Base-by-base conservation (phyloP, 768 basidiomycete species). In the Collybia sp. region DNA sequence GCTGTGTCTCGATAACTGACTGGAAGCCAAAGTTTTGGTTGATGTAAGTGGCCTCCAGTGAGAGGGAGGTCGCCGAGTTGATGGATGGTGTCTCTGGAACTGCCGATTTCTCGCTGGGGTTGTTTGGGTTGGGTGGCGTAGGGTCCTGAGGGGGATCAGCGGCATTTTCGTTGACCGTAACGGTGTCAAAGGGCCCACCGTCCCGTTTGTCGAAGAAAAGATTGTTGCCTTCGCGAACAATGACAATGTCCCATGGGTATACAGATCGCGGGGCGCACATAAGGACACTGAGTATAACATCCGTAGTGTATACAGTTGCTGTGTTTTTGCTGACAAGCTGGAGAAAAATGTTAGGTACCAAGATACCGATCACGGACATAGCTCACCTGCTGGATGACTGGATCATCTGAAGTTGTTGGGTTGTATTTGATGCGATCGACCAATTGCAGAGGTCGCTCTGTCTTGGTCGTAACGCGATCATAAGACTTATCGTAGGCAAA, bases 11-110 rank as follows among this genome's bases (percentile, higher is more conserved):
- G 45, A 80, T 75, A 37, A 94, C 95, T 37, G 90, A 85, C 67
- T 99, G 96, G 79, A 95, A 96, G 18, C 88, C 85, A 58, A 97
- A 99, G 67, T 97, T 97, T 62, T 95, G 92, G 72, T 98, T 98
- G 73, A 99, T 92, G 68, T 94, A 98, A 19, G 94, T 98, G 5
- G 96, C 96, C 67, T 99, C 96, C 30, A 98, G 77, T 0, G 95
- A 94, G 19, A 99, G 75, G 1, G 91, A 93, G 4, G 90, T 90
- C 1, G 93, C 90, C 5, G 91, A 82, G 69, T 99, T 99, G 66
- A 97, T 93, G 3, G 88, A 80, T 5, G 90, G 85, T 1, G 76
- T 70, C 54, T 94, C 93, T 17, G 79, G 80, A 5, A 66, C 66
- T 1, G 74, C 63, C 3, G 65, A 53, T 55, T 85, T 88, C 56